Conservation (phyloP, 345 rosid species). For the Eucalyptus pauciflora region DNA sequence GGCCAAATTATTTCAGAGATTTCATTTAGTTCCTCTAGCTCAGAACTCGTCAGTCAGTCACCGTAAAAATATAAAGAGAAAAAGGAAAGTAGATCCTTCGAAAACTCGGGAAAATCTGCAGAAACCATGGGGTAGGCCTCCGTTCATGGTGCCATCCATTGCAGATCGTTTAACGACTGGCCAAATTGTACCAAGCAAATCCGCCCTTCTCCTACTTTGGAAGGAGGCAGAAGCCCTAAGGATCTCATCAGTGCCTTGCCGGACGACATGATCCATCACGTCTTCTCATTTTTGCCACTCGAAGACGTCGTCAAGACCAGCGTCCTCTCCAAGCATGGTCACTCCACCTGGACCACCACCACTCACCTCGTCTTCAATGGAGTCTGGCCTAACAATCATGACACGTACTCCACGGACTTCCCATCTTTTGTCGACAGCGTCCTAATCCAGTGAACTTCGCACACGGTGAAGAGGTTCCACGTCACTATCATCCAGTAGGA, state of each 20-base stretch:
- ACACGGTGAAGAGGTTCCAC: background rate
- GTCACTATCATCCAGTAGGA: background rate
- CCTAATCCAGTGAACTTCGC: background rate
- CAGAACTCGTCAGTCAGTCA: background rate
- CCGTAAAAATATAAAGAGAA: background rate
- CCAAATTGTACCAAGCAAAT: background rate
- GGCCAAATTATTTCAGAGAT: background rate
- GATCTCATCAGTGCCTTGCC: background rate
- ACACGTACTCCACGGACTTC: background rate
- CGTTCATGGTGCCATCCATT: background rate
- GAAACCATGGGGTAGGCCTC: background rate
- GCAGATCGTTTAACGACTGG: background rate
- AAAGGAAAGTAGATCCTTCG: background rate
- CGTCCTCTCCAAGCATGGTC: too few relatives aligned
- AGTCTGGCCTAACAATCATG: background rate
- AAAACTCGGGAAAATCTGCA: background rate
- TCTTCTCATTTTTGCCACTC: background rate
- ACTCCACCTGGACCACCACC: too few relatives aligned
- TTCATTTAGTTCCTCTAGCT: background rate
- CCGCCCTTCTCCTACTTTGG: background rate
- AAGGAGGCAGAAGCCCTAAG: background rate
- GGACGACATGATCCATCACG: background rate
- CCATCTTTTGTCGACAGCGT: background rate
- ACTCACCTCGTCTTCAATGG: background rate
- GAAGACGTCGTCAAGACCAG: background rate